A percentile compares a stretch with the other conserved stretches of the same genome.
Evolutionary conservation across 1,284 basidiomycete genomes (phyloP).

Genomic region (Macrocybe sp.): DNA sequence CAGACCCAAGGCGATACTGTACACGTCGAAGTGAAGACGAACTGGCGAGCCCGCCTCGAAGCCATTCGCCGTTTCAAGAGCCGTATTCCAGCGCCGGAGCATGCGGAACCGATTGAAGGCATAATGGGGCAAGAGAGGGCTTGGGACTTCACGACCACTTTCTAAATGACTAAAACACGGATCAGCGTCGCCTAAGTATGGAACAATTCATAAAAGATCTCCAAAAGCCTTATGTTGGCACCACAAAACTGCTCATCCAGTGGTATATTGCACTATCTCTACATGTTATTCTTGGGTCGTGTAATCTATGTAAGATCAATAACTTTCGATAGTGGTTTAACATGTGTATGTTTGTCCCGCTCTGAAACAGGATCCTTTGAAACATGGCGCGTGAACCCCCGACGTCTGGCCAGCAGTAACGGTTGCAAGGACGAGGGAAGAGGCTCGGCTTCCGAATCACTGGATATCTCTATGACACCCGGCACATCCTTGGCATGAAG

Average conservation of each 20-base stretch:
- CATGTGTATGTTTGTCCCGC: slow-evolving; percentile 1
- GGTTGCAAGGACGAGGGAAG: slow-evolving; percentile 6
- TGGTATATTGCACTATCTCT: too few species aligned
- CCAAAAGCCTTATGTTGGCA: too few species aligned
- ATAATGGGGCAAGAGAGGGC: slow-evolving; percentile 41
- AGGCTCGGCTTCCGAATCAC: slow-evolving; percentile 10
- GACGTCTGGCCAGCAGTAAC: slow-evolving; percentile 12
- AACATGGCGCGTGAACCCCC: slow-evolving; percentile 4
- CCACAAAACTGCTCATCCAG: too few species aligned
- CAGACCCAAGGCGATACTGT: slow-evolving; percentile 67
- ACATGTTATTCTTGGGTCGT: too few species aligned
- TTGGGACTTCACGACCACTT: slow-evolving; percentile 46
- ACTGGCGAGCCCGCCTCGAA: slow-evolving; percentile 81
- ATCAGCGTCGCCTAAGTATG: too few species aligned
- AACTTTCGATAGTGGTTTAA: slow-evolving; percentile 7
- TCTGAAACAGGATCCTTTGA: slow-evolving; percentile 2
- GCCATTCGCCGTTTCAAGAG: slow-evolving; percentile 62
- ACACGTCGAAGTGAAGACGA: slow-evolving; percentile 78
- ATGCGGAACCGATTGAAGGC: slow-evolving; percentile 23
- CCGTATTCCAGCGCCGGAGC: slow-evolving; percentile 25
- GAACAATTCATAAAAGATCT: too few species aligned
- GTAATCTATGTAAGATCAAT: slow-evolving; percentile 15
- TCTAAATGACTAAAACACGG: slow-evolving; percentile 12
- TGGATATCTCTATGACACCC: slow-evolving; percentile 14
- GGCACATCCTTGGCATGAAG: neutral